Evolutionary conservation across 306 rosid genomes (phyloP).

Genomic region (Corylus heterophylla): DNA sequence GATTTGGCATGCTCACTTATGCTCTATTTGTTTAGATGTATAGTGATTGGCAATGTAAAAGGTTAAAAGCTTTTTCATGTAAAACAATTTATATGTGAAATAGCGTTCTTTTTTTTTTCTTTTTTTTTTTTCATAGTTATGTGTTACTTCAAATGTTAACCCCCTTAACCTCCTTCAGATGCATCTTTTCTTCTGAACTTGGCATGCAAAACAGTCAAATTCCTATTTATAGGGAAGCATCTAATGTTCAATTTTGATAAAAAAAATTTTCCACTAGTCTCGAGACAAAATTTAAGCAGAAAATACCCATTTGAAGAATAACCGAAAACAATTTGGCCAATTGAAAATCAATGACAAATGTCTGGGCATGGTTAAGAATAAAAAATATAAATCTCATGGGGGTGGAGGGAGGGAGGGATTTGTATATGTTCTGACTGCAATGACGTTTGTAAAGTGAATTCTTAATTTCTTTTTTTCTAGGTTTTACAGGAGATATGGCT

Average conservation of each 20-base stretch:
- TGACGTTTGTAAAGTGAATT: background rate
- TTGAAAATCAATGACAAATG: background rate
- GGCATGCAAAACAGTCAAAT: background rate
- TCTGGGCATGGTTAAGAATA: background rate
- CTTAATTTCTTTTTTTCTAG: slow-evolving; percentile 28
- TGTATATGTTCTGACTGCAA: background rate
- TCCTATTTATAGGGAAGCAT: background rate
- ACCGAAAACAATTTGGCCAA: background rate
- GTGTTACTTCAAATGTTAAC: background rate
- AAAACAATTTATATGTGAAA: background rate
- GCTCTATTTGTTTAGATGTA: background rate
- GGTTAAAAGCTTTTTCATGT: background rate
- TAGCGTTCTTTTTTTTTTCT: background rate
- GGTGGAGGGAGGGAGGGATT: background rate
- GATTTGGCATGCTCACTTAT: background rate
- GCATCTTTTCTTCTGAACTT: background rate
- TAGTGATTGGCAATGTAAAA: background rate
- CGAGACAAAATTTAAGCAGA: background rate
- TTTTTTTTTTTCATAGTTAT: background rate
- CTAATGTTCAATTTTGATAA: background rate
- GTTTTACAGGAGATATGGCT: slow-evolving; percentile 75
- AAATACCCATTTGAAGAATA: background rate
- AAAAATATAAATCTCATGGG: background rate
- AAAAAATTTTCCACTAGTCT: background rate
- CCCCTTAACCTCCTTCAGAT: background rate